phyloP scores from a whole-genome alignment of 371 early-diverging fungal genomes.

The Syncephalastrum racemosum region DNA sequence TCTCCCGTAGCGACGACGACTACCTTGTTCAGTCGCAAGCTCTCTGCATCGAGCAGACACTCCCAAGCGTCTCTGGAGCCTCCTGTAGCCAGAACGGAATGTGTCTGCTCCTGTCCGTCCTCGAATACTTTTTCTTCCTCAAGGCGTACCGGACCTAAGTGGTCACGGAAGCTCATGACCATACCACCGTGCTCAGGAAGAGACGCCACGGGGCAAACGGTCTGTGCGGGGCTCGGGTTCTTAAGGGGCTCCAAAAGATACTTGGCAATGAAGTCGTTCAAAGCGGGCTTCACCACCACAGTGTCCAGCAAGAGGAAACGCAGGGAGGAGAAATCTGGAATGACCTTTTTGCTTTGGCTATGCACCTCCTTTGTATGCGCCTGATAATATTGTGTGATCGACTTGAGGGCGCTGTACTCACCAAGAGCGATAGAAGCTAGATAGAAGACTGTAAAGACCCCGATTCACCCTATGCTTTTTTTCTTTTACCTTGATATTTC shows the following conservation, averaged over 20 bases:
- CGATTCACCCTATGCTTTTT: not conserved
- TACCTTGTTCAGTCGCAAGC: slow-evolving; percentile 50
- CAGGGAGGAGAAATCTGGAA: slow-evolving; percentile 62
- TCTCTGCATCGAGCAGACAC: slow-evolving; percentile 57
- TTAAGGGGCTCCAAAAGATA: slow-evolving; percentile 65
- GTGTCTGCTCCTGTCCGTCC: slow-evolving; percentile 11
- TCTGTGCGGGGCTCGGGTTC: slow-evolving; percentile 47
- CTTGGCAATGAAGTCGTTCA: slow-evolving; percentile 63
- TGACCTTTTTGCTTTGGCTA: slow-evolving; percentile 57
- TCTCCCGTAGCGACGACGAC: slow-evolving; percentile 53
- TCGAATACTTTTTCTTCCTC: slow-evolving; percentile 26
- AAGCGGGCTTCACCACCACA: slow-evolving; percentile 56
- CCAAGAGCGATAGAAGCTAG: slow-evolving; percentile 68
- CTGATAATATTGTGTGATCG: slow-evolving; percentile 53
- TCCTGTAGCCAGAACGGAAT: slow-evolving; percentile 40
- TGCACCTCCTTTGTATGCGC: slow-evolving; percentile 50
- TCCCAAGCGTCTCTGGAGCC: slow-evolving; percentile 54
- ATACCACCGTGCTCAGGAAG: slow-evolving; percentile 77
- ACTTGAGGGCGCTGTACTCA: slow-evolving; percentile 68
- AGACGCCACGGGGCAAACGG: slow-evolving; percentile 68
- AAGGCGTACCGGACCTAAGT: slow-evolving; percentile 34
- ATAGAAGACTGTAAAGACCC: slow-evolving; percentile 7
- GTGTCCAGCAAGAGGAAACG: slow-evolving; percentile 74
- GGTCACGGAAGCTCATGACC: slow-evolving; percentile 62
- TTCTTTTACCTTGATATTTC: slow-evolving; percentile 46